Base-by-base conservation (phyloP, 768 basidiomycete genomes). In the Russula ochroleuca region DNA sequence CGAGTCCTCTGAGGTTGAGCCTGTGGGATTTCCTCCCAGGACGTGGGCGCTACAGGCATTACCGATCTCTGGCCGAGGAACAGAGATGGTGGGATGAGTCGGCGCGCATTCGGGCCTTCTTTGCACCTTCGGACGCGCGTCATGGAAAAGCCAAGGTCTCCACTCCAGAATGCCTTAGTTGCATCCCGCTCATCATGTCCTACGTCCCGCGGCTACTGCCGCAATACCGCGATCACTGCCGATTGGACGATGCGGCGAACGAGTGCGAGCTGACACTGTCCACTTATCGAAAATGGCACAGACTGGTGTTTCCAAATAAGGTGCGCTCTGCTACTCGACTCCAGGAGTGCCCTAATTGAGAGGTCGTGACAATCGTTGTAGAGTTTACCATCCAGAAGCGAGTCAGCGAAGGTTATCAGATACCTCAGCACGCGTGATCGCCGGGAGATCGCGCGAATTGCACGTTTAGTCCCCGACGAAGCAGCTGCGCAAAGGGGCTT, bases 241-340 rank as follows among this genome's bases (percentile, higher is more conserved):
- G 37, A 8, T 11, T 54, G 10, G 68, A 70, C 23, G 56, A 62
- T 21, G 71, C 72, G 19, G 66, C 62, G 5, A 66, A 25, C 17
- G 74, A 71, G 45, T 70, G 72, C 48, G 61, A 70, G 28, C 63
- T 80, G 38, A 72, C 78, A 1, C 69, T 75, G 11, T 72, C 64
- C 48, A 70, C 69, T 11, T 77, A 77, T 63, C 79, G 76, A 61
- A 81, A 80, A 66, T 81, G 79, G 80, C 78, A 81, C 58, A 70
- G 75, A 13, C 78, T 81, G 76, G 78, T 79, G 25, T 79, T 77
- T 56, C 75, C 68, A 21, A 72, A 74, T 19, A 65, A 76, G 68
- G 80, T 81, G 60, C 68, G 49, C 17, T 14, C 49, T 25, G 9
- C 35, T 53, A 3, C 38, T 17, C 55, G 4, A 40, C 38, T 55